Evolutionary conservation across 768 basidiomycete genomes (phyloP), one percentile per base, ranked within the genome.

Genomic region (Dentipellis sp.): DNA sequence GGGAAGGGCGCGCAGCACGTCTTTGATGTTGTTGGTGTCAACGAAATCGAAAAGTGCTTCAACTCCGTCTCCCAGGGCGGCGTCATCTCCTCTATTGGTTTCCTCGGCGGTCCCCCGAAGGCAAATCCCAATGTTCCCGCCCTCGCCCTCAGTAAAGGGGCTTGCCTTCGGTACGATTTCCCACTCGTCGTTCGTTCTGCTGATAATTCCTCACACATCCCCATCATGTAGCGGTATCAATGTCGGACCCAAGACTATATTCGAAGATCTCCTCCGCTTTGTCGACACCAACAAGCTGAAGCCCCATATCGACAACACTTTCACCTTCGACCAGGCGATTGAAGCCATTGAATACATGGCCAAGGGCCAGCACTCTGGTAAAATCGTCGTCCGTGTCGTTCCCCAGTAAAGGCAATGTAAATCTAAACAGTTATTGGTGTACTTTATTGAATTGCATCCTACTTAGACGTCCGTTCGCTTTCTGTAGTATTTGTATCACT

Each of bases 341-440:
- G 45, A 55, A 19, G 54, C 54, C 4, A 1, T 55, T 14, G 45
- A 48, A 17, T 55, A 55, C 37, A 42, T 55, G 22, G 10, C 42
- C 22, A 55, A 39, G 21, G 46, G 45, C 10, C 54, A 55, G 54
- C 54, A 55, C 34, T 46, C 42, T 12, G 54, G 54, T 7, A 55
- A 55, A 35, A 23, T 55, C 17, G 54, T 55, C 12, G 29, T 55
- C 19, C 48, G 29, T 16, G 21, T 50, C 22, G 42, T 45, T 4
- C 42, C 29, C 29, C 29, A 29, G 29, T 29, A 29, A 29, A 29
- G 3, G 29, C 29, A 29, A 29, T 29, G 6, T 29, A 6, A 29
- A 29, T 29, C 6, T 3, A 29, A 29, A 6, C 29, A 6, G 3
- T 29, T 29, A 6, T 29, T 29, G 29, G 29, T 29, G 29, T 29